Evolutionary conservation across 1,284 basidiomycete genomes (phyloP).

Genomic region (Ceratobasidium sp.): DNA sequence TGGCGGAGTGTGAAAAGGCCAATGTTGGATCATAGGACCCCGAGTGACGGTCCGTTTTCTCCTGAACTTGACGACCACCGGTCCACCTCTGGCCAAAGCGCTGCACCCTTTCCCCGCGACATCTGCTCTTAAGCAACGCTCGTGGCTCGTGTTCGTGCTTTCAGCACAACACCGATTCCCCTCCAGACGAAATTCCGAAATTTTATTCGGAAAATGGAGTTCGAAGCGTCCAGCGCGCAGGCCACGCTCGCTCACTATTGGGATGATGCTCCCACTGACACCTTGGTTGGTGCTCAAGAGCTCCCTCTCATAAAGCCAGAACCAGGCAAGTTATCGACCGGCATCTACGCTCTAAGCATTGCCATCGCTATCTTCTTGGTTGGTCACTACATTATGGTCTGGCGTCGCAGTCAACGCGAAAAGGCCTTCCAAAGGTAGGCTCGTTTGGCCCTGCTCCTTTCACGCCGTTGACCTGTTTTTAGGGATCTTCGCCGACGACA

Average conservation of each 20-base stretch:
- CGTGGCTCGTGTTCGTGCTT: constrained; percentile 21
- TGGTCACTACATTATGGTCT: constrained; percentile 1
- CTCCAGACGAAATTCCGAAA: background rate
- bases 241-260: constrained; percentile 41
- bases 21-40: constrained; percentile 39
- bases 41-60: constrained; percentile 21
- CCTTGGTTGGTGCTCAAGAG: constrained; percentile 29
- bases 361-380: constrained; percentile 16
- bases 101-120: constrained; percentile 11
- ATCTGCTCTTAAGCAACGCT: constrained; percentile 23
- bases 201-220: constrained; percentile 23
- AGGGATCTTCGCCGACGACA: constrained; percentile 73
- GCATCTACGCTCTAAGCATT: background rate
- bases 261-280: constrained; percentile 29
- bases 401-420: constrained; percentile 16
- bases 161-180: constrained; percentile 11
- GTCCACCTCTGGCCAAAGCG: constrained; percentile 19
- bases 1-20: constrained; percentile 30
- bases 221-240: constrained; percentile 25
- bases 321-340: background rate
- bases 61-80: constrained; percentile 36
- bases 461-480: background rate
- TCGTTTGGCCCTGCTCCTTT: background rate
- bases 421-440: constrained; percentile 13
- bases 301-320: background rate